These are phyloP conservation scores for Sugiyamaella castrensis DNA, from an alignment of 1,139 yeast genomes.

Conservation along the genomic window DNA sequence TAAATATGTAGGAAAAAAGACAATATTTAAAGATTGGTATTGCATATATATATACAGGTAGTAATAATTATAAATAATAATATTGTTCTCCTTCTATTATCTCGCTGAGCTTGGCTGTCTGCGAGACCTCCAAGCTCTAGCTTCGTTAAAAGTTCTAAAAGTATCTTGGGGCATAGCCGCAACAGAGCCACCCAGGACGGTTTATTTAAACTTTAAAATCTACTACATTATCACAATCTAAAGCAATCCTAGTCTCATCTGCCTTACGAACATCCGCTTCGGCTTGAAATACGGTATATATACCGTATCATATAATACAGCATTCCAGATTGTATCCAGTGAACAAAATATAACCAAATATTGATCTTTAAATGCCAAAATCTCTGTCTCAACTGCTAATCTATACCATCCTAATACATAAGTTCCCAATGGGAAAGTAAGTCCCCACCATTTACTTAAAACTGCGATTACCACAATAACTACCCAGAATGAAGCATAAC, in stretches of 20 bases:
- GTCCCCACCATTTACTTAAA: slow-evolving; percentile 64
- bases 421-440: slow-evolving; percentile 89
- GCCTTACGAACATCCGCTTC: too few relatives aligned
- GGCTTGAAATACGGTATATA: slow-evolving; percentile 12
- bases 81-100: too few relatives aligned
- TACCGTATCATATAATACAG: slow-evolving; percentile 15
- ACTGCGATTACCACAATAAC: slow-evolving; percentile 43
- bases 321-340: slow-evolving; percentile 22
- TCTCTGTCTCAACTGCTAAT: slow-evolving; percentile 45
- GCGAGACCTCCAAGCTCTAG: too few relatives aligned
- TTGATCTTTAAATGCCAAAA: slow-evolving; percentile 54
- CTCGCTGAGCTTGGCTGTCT: too few relatives aligned
- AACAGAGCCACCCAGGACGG: too few relatives aligned
- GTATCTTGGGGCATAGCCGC: too few relatives aligned
- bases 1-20: background rate
- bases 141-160: too few relatives aligned
- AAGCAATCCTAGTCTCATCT: too few relatives aligned
- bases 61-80: background rate
- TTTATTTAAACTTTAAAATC: too few relatives aligned
- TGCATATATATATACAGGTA: background rate
- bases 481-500: slow-evolving; percentile 64
- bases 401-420: slow-evolving; percentile 61
- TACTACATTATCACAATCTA: too few relatives aligned
- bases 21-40: background rate
- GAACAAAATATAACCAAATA: slow-evolving; percentile 42